Percentiles rank a stretch among this genome's conserved stretches.
Conservation (phyloP, 1,139 yeast species). For the Candida tropicalis region DNA sequence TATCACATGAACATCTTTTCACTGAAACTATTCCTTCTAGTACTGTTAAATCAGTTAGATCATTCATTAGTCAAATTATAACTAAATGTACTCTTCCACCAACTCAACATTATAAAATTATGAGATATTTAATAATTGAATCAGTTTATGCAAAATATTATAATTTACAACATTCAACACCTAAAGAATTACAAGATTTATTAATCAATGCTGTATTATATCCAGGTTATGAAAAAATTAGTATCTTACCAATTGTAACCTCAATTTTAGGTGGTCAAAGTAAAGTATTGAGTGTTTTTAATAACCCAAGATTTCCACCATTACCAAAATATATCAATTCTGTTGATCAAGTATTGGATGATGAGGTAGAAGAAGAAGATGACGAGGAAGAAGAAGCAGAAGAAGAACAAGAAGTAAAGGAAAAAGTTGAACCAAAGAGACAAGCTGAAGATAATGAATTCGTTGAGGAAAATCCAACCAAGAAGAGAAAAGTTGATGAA, state of each 20-base stretch:
- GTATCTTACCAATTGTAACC: conserved; percentile 74
- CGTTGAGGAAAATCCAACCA: conserved; percentile 22
- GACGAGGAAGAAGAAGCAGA: conserved; percentile 15
- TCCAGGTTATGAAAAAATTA: conserved; percentile 65
- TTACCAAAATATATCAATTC: conserved; percentile 39
- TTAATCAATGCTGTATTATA: conserved; percentile 57
- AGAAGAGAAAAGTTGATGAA: conserved; percentile 9
- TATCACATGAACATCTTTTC: conserved; percentile 69
- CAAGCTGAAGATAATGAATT: conserved; percentile 9
- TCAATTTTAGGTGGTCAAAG: conserved; percentile 47
- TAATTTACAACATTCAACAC: conserved; percentile 28
- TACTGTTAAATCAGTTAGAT: conserved; percentile 43
- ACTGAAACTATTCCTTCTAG: conserved; percentile 37
- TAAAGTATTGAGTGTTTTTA: conserved; percentile 52
- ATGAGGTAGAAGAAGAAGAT: conserved; percentile 22
- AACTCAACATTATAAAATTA: conserved; percentile 62
- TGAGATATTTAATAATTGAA: conserved; percentile 57
- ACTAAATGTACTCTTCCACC: conserved; percentile 58
- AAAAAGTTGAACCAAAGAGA: conserved; percentile 20
- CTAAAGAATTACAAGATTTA: conserved; percentile 37
- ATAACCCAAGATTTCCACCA: conserved; percentile 81
- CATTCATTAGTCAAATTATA: conserved; percentile 53
- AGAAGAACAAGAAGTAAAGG: conserved; percentile 7
- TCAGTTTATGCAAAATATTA: conserved; percentile 36
- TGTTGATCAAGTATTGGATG: conserved; percentile 21